Percentiles rank a stretch among this genome's conserved stretches.
These are phyloP conservation scores for Talaromyces sp. DNA, from an alignment of 2,329 filamentous ascomycete genomes.

Conservation along the genomic window DNA sequence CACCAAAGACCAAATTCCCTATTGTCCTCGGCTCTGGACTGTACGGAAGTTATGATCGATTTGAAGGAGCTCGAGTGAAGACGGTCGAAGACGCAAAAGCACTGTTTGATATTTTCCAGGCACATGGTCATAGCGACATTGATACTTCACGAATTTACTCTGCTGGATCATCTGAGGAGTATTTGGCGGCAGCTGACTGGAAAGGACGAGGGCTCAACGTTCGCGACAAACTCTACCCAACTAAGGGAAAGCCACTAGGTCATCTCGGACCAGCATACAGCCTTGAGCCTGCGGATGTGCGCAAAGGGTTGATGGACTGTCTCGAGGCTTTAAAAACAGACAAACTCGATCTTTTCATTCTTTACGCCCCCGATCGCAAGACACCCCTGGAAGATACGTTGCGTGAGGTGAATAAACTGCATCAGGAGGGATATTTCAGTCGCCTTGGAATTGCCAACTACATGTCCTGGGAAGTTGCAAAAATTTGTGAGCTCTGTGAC, in stretches of 20 bases:
- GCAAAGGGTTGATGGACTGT: slow-evolving; percentile 34
- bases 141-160: slow-evolving; percentile 33
- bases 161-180: slow-evolving; percentile 33
- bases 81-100: slow-evolving; percentile 21
- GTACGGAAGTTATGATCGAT: slow-evolving; percentile 32
- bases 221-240: slow-evolving; percentile 45
- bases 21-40: slow-evolving; percentile 40
- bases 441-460: slow-evolving; percentile 49
- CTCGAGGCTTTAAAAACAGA: slow-evolving; percentile 39
- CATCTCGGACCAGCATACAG: slow-evolving; percentile 24
- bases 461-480: slow-evolving; percentile 46
- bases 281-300: slow-evolving; percentile 33
- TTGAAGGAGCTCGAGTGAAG: slow-evolving; percentile 20
- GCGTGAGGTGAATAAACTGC: slow-evolving; percentile 46
- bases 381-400: slow-evolving; percentile 48
- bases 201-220: slow-evolving; percentile 39
- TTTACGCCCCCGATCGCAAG: slow-evolving; percentile 51
- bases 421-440: slow-evolving; percentile 47
- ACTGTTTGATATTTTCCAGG: slow-evolving; percentile 31
- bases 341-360: slow-evolving; percentile 50
- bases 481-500: slow-evolving; percentile 47
- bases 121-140: slow-evolving; percentile 28
- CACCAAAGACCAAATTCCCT: slow-evolving; percentile 1
- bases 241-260: slow-evolving; percentile 18
- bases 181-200: slow-evolving; percentile 43